These are phyloP conservation scores for Penstemon eatonii DNA, from an alignment of 257 asterid species.

Conservation along the genomic window DNA sequence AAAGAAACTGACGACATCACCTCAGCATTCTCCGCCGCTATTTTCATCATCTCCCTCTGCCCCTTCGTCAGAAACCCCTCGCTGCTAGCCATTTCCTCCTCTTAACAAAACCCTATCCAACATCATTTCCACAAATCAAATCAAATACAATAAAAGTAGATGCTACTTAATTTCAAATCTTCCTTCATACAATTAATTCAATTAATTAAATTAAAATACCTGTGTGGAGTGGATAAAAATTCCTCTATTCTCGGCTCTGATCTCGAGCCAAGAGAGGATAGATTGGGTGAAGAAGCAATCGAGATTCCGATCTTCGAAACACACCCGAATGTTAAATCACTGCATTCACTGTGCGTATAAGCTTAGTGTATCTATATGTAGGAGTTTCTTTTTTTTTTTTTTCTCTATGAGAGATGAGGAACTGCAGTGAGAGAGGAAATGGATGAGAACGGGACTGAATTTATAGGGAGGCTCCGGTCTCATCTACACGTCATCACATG, in stretches of 20 bases:
- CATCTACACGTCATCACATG: conserved; percentile 52
- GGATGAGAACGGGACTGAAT: conserved; percentile 47
- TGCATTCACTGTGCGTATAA: conserved; percentile 21
- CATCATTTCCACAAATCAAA: background rate
- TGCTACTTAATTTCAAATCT: conserved; percentile 19
- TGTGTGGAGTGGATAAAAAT: conserved; percentile 33
- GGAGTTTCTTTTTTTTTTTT: conserved; percentile 15
- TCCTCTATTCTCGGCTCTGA: conserved; percentile 84
- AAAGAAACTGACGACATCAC: conserved; percentile 53
- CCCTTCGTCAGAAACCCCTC: conserved; percentile 89
- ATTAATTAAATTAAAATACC: conserved; percentile 28
- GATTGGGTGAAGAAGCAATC: conserved; percentile 40
- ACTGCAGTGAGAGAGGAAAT: conserved; percentile 37
- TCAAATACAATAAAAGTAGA: background rate
- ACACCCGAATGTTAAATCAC: conserved; percentile 33
- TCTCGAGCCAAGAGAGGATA: conserved; percentile 91
- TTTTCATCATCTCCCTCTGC: conserved; percentile 79
- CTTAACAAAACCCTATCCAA: conserved; percentile 46
- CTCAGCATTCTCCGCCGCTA: conserved; percentile 76
- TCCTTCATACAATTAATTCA: background rate
- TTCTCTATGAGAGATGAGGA: background rate
- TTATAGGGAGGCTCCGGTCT: conserved; percentile 65
- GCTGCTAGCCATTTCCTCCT: conserved; percentile 63
- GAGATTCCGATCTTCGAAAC: conserved; percentile 39
- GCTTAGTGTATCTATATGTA: conserved; percentile 23